These are phyloP conservation scores for Abrus precatorius DNA, from an alignment of 306 rosid species.

Conservation along the genomic window DNA sequence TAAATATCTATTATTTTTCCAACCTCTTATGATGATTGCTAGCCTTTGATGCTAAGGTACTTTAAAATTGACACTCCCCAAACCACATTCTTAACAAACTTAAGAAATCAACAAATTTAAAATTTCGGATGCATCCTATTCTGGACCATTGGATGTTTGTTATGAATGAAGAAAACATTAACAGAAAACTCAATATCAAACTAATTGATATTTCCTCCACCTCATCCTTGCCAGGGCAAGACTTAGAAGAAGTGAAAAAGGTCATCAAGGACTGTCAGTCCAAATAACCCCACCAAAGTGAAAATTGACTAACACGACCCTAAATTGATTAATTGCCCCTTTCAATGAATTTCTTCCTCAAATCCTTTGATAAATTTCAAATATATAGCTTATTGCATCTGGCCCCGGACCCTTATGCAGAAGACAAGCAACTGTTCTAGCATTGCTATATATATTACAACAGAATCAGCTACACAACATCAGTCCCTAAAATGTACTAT, in stretches of 20 bases:
- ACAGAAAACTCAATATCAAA: conserved; percentile 21
- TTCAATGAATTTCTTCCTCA: conserved; percentile 1
- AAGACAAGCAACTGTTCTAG: neutral
- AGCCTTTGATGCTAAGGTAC: too few relatives aligned
- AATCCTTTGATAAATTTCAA: conserved; percentile 10
- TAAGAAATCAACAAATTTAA: too few relatives aligned
- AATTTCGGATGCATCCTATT: too few relatives aligned
- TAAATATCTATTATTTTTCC: conserved; percentile 19
- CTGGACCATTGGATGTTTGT: neutral
- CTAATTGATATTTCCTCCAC: neutral
- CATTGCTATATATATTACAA: conserved; percentile 1
- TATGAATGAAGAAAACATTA: neutral
- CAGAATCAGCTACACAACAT: conserved; percentile 31
- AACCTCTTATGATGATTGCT: conserved; percentile 18
- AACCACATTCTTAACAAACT: too few relatives aligned
- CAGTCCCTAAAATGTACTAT: conserved; percentile 21
- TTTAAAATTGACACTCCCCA: too few relatives aligned
- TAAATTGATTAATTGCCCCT: neutral
- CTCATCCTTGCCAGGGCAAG: conserved; percentile 11
- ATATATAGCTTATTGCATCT: neutral
- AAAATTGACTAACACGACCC: conserved; percentile 27
- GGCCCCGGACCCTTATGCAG: conserved; percentile 2
- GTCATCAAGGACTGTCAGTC: conserved; percentile 14
- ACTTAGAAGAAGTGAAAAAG: conserved; percentile 12
- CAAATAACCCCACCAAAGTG: conserved; percentile 24